Evolutionary conservation across 805 yeast species (phyloP).

Genomic region (Wickerhamiella spandovensis): DNA sequence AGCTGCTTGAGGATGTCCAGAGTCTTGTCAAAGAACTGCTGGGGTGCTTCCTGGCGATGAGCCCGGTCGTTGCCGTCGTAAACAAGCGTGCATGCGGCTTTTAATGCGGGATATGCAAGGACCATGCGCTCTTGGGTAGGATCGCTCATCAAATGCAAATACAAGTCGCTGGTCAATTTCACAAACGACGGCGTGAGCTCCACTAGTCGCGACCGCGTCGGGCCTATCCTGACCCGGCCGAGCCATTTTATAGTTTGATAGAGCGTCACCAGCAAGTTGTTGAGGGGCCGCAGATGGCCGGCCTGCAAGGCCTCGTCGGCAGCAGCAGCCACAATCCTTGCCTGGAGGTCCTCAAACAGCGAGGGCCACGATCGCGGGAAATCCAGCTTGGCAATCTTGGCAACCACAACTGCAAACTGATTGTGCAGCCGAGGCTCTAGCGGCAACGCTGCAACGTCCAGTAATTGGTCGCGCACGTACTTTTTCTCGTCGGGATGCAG

Average conservation of each 20-base stretch:
- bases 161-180: slow-evolving; percentile 46
- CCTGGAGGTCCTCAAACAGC: slow-evolving; percentile 46
- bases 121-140: slow-evolving; percentile 27
- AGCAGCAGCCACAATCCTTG: slow-evolving; percentile 1
- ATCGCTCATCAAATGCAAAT: slow-evolving; percentile 53
- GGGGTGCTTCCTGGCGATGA: slow-evolving; percentile 42
- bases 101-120: slow-evolving; percentile 56
- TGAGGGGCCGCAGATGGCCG: slow-evolving; percentile 30
- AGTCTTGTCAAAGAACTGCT: slow-evolving; percentile 45
- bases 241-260: slow-evolving; percentile 70
- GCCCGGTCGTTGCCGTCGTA: slow-evolving; percentile 67
- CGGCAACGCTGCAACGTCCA: slow-evolving; percentile 1
- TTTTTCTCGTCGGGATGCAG: slow-evolving; percentile 66
- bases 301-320: not conserved
- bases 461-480: slow-evolving; percentile 7
- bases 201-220: slow-evolving; percentile 31
- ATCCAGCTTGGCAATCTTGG: slow-evolving; percentile 68
- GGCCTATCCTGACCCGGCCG: slow-evolving; percentile 68
- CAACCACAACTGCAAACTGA: slow-evolving; percentile 76
- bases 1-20: slow-evolving; percentile 48
- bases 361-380: slow-evolving; percentile 82
- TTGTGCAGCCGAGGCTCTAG: slow-evolving; percentile 54
- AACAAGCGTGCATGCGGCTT: slow-evolving; percentile 57
- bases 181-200: slow-evolving; percentile 50
- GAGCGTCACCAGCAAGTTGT: slow-evolving; percentile 50